A percentile compares a stretch with the other conserved stretches of the same genome.
Conservation (phyloP, 2,329 filamentous ascomycete species). For the Rhytidhysteron rufulum region DNA sequence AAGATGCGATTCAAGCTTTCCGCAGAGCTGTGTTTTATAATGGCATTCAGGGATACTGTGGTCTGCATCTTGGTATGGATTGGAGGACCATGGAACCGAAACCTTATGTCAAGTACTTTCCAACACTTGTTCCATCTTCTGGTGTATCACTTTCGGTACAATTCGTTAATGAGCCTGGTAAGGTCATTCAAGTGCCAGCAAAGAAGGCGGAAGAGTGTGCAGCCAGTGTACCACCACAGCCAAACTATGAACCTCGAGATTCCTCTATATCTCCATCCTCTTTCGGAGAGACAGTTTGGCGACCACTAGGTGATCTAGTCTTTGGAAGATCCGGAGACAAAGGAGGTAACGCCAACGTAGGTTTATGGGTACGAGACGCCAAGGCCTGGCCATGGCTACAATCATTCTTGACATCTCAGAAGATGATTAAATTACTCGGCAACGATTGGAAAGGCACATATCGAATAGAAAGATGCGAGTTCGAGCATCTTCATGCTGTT, state of each 20-base stretch:
- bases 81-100: conserved; percentile 34
- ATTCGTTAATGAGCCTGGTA: conserved; percentile 7
- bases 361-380: conserved; percentile 31
- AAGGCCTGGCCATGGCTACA: conserved; percentile 42
- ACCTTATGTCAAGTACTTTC: conserved; percentile 15
- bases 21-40: conserved; percentile 18
- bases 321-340: conserved; percentile 17
- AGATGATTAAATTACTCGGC: conserved; percentile 38
- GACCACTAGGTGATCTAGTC: conserved; percentile 29
- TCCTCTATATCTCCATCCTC: conserved; percentile 8
- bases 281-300: conserved; percentile 28
- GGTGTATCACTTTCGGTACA: conserved; percentile 3
- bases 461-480: conserved; percentile 41
- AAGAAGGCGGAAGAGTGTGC: conserved; percentile 11
- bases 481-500: conserved; percentile 43
- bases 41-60: conserved; percentile 32
- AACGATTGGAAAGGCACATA: conserved; percentile 44
- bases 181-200: conserved; percentile 5
- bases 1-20: conserved; percentile 12
- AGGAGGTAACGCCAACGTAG: conserved; percentile 37
- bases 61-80: conserved; percentile 34
- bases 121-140: conserved; percentile 3
- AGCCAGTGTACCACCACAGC: conserved; percentile 3
- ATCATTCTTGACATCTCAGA: conserved; percentile 35
- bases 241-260: conserved; percentile 5